Evolutionary conservation across 2,329 filamentous ascomycete genomes (phyloP), one percentile per base, ranked within the genome.

Genomic region (Periconia sp.): DNA sequence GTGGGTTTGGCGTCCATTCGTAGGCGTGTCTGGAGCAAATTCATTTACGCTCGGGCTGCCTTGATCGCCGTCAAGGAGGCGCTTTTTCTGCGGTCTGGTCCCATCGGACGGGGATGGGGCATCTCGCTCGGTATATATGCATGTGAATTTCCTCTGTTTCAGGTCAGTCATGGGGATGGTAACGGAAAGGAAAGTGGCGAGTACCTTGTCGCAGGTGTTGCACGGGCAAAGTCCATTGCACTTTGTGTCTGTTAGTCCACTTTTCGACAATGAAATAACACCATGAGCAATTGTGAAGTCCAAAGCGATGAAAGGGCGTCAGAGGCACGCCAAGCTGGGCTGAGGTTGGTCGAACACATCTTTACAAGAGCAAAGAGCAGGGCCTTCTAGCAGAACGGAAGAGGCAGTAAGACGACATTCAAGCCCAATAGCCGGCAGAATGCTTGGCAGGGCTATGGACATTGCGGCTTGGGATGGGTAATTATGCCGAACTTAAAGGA

Each of bases 221-320:
- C 83, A 86, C 25, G 81, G 82, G 37, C 71, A 74, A 33, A 74
- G 59, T 18, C 81, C 82, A 66, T 85, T 81, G 65, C 82, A 85
- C 82, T 85, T 51, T 35, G 18, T 34, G 28, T 22, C 11, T 43
- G 46, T 61, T 50, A 57, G 52, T 40, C 30, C 33, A 31, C 16
- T 16, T 42, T 36, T 38, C 40, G 25, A 36, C 24, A 33, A n/a
- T n/a, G n/a, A n/a, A n/a, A n/a, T n/a, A n/a, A n/a, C n/a, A n/a
- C n/a, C n/a, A n/a, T n/a, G n/a, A n/a, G n/a, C n/a, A n/a, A n/a
- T n/a, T n/a, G n/a, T n/a, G n/a, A n/a, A n/a, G n/a, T n/a, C n/a
- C n/a, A n/a, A n/a, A n/a, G n/a, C n/a, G n/a, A n/a, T n/a, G n/a
- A n/a, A n/a, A n/a, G n/a, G n/a, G n/a, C n/a, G n/a, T n/a, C n/a